Percentiles rank a stretch among this genome's conserved stretches.
These are phyloP conservation scores for Ananas comosus DNA, from an alignment of 176 grass and related monocot genomes.

Conservation along the genomic window DNA sequence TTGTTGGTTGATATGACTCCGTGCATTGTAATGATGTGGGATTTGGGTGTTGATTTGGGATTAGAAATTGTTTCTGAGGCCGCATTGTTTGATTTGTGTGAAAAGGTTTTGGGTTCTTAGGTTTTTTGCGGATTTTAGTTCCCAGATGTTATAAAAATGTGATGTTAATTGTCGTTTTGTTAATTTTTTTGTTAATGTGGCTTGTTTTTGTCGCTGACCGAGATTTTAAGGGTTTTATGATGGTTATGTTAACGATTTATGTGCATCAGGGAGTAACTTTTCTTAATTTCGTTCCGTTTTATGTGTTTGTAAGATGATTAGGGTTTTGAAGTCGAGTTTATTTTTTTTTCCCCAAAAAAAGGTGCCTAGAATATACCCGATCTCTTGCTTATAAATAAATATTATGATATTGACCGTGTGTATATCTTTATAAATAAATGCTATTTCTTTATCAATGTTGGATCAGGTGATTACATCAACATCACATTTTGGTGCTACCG, in stretches of 20 bases:
- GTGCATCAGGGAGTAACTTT: not conserved
- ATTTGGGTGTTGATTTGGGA: not conserved
- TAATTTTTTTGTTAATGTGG: not conserved
- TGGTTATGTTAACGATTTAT: not conserved
- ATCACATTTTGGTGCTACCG: no score
- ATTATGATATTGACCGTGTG: no score
- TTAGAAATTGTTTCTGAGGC: not conserved
- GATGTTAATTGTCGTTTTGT: not conserved
- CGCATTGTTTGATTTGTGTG: not conserved
- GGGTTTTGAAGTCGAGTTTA: no score
- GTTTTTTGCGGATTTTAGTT: no score
- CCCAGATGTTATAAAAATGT: not conserved
- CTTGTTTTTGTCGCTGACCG: not conserved
- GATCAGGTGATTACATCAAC: no score
- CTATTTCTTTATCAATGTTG: no score
- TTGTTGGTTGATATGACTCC: not conserved
- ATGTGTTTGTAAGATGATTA: not conserved
- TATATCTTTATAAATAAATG: no score
- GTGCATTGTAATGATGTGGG: not conserved
- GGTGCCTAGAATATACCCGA: no score
- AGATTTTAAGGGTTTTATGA: not conserved
- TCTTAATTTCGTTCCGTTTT: not conserved
- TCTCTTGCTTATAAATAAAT: no score
- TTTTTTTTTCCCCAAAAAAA: no score
- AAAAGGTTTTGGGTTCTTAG: no score